Percentiles rank a stretch among this genome's conserved stretches.
These are phyloP conservation scores for Tinospora cordifolia DNA, from an alignment of 164 flowering plant genomes.

Conservation along the genomic window DNA sequence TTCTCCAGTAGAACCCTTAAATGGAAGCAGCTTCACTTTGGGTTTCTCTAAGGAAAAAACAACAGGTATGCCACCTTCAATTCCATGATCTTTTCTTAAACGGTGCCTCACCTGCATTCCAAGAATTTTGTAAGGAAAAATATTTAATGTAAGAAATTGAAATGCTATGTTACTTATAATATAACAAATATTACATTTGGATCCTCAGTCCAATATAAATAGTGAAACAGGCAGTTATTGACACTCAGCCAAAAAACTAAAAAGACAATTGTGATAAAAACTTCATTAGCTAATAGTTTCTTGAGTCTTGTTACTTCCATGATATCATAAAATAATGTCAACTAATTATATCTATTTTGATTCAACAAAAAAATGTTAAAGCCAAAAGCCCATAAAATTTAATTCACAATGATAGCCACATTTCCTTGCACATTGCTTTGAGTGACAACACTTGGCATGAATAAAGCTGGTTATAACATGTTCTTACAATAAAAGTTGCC, in stretches of 20 bases:
- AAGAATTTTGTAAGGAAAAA: background rate
- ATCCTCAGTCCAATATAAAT: background rate
- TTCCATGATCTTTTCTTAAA: constrained; percentile 67
- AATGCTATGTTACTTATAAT: background rate
- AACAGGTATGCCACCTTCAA: constrained; percentile 93
- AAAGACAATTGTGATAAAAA: background rate
- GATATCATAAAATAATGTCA: too few species aligned
- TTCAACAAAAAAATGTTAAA: too few species aligned
- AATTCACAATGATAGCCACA: too few species aligned
- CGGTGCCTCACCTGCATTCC: constrained; percentile 69
- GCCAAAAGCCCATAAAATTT: too few species aligned
- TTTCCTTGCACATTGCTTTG: too few species aligned
- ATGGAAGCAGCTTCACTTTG: constrained; percentile 86
- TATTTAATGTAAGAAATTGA: background rate
- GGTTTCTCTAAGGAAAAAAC: constrained; percentile 97
- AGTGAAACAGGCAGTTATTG: background rate
- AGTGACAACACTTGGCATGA: too few species aligned
- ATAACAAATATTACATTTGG: background rate
- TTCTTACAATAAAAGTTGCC: too few species aligned
- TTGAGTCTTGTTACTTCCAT: too few species aligned
- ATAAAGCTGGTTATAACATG: too few species aligned
- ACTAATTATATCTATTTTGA: too few species aligned
- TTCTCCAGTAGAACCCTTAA: constrained; percentile 70
- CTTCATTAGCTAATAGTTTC: background rate
- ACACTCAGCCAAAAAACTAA: background rate